phyloP scores from a whole-genome alignment of 495 filamentous ascomycete genomes.

The Aspergillus ostianus region DNA sequence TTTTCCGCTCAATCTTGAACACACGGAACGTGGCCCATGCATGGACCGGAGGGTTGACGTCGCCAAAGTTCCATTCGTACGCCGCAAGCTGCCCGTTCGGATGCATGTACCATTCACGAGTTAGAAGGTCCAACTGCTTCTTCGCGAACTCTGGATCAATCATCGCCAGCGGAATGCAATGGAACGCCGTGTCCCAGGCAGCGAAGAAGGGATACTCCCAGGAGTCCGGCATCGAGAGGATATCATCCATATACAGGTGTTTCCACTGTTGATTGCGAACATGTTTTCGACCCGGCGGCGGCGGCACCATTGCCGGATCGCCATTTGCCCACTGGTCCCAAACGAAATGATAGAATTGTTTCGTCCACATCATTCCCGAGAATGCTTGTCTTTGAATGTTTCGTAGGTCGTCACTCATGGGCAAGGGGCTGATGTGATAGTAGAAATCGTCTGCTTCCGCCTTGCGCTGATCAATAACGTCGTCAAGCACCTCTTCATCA shows the following conservation, averaged over 20 bases:
- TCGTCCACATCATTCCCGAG: constrained; percentile 96
- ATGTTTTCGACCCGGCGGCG: constrained; percentile 73
- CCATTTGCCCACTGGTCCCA: constrained; percentile 97
- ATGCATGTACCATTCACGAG: constrained; percentile 98
- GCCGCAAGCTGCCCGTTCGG: constrained; percentile 89
- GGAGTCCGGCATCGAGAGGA: constrained; percentile 94
- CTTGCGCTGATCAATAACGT: constrained; percentile 80
- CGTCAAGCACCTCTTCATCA: constrained; percentile 89
- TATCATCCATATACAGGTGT: constrained; percentile 89
- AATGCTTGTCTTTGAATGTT: constrained; percentile 96
- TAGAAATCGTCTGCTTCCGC: constrained; percentile 96
- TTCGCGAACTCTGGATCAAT: constrained; percentile 97
- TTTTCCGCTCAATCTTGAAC: constrained; percentile 97
- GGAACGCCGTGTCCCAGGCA: constrained; percentile 96
- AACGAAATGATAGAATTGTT: constrained; percentile 94
- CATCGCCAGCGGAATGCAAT: constrained; percentile 94
- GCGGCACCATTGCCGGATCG: constrained; percentile 70
- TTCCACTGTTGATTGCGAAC: constrained; percentile 89
- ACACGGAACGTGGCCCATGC: constrained; percentile 93
- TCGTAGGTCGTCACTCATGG: constrained; percentile 90
- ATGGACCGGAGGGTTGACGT: constrained; percentile 95
- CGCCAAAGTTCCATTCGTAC: constrained; percentile 98
- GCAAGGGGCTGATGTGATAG: constrained; percentile 85
- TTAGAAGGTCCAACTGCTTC: constrained; percentile 93
- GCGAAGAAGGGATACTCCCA: constrained; percentile 99